Evolutionary conservation across 2,329 filamentous ascomycete species (phyloP), one percentile per base, ranked within the genome.

Genomic region (Apiospora aurea): DNA sequence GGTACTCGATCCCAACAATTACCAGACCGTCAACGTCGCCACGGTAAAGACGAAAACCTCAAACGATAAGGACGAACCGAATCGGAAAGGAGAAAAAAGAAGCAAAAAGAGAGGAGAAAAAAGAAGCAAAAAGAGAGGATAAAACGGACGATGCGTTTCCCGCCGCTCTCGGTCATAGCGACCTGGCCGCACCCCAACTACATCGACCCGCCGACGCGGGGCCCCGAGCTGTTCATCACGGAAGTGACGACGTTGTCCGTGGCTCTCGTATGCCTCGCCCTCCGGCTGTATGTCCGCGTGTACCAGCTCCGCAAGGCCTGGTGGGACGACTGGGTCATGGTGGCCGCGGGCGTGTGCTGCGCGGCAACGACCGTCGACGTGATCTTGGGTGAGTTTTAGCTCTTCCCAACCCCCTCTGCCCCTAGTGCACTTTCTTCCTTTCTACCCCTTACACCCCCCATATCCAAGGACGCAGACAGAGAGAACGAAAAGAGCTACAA

Each of bases 251-350:
- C 82, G 14, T 76, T 82, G 34, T 75, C 79, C 0, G 26, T 84
- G 14, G 82, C 82, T 4, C 70, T 83, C 16, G 51, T 81, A 13
- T 80, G 79, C 26, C 76, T 85, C 8, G 67, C 74, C 29, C 76
- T 83, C 69, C 81, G 83, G 13, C 76, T 84, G 44, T 84, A 83
- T 67, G 82, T 83, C 67, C 78, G 82, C 13, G 71, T 81, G 2
- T 71, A 75, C 71, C 77, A 82, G 49, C 77, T 84, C 34, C 77
- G 78, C 46, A 80, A 77, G 67, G 77, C 73, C 46, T 81, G 81
- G 49, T 76, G 78, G 69, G 83, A 85, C 72, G 83, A 85, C 76
- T 84, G 81, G 82, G 70, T 85, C 21, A 85, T 85, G 83, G 73
- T 83, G 5, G 78, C 69, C 44, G 82, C 82, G 6, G 79, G 80